Percentiles rank a stretch among this genome's conserved stretches.
Conservation (phyloP, 1,284 basidiomycete genomes). For the Lentinus polychrous region DNA sequence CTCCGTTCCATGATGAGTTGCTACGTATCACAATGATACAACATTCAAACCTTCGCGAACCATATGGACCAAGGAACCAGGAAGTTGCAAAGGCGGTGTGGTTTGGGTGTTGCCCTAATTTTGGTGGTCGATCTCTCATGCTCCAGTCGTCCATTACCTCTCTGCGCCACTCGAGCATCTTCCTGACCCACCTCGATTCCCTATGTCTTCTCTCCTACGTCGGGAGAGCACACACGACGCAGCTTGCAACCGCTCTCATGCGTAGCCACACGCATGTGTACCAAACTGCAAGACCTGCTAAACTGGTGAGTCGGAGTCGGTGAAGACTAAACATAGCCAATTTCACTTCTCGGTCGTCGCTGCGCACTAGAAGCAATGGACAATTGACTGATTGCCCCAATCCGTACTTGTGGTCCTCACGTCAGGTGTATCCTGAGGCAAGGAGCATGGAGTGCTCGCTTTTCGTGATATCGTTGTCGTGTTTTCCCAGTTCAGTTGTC, state of each 20-base stretch:
- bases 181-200: background rate
- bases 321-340: slow-evolving; percentile 11
- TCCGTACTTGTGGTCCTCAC: too few relatives aligned
- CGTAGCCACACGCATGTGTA: background rate
- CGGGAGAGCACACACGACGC: background rate
- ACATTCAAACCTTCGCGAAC: too few relatives aligned
- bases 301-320: slow-evolving; percentile 10
- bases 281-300: slow-evolving; percentile 17
- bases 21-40: too few relatives aligned
- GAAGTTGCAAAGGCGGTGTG: too few relatives aligned
- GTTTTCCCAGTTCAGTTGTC: too few relatives aligned
- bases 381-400: too few relatives aligned
- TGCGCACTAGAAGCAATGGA: slow-evolving; percentile 7
- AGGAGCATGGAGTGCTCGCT: too few relatives aligned
- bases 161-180: background rate
- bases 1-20: too few relatives aligned
- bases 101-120: background rate
- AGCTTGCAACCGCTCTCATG: background rate
- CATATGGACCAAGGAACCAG: too few relatives aligned
- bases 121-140: background rate
- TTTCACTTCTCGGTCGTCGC: slow-evolving; percentile 1
- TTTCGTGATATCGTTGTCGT: too few relatives aligned
- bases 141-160: background rate
- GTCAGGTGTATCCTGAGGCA: too few relatives aligned
- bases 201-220: background rate